Base-by-base conservation (phyloP, 805 yeast genomes). In the Saturnispora serradocipensis region DNA sequence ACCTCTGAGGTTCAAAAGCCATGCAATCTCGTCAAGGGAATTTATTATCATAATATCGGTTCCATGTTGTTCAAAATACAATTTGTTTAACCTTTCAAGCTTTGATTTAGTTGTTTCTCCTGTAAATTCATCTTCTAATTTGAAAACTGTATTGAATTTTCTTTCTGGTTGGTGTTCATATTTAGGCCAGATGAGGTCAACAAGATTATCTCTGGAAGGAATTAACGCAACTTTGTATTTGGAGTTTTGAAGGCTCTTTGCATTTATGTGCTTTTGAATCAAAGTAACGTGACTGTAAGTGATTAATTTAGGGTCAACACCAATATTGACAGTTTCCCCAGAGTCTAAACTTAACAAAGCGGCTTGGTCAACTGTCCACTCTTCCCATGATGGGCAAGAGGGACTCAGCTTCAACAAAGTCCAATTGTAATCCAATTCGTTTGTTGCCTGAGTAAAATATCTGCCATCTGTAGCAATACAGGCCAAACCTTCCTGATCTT, bases 1-100 rank as follows among this genome's bases (percentile, higher is more conserved):
- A 40, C 74, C 73, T 56, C 99, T 79, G 51, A 91, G 69, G 62
- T 91, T 91, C 62, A 89, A 76, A 43, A 89, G 68, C 97, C 97
- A 90, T 7, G 96, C 93, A 55, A 89, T 80, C 58, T 90, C 96
- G 69, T 91, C 97, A 49, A 90, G 68, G 4, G 80, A 72, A 51
- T 73, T 68, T 6, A 77, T 64, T 10, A 78, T 70, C 49, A 69
- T 39, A 1, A 65, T 58, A 7, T 57, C 48, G 13, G 60, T 56
- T 3, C 58, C 59, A 49, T 58, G 52, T 30, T 62, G 69, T 67
- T 66, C 51, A 50, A 61, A 60, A 60, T 81, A 65, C 10, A 62
- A 56, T 0, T 62, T 53, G 45, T 72, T 54, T 30, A 84, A 68
- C 51, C 76, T 75, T 1, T 60, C 61, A 40, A 87, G 67, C 65